Evolutionary conservation across 2,329 filamentous ascomycete species (phyloP), one percentile per base, ranked within the genome.

Genomic region (Akanthomyces lecanii): DNA sequence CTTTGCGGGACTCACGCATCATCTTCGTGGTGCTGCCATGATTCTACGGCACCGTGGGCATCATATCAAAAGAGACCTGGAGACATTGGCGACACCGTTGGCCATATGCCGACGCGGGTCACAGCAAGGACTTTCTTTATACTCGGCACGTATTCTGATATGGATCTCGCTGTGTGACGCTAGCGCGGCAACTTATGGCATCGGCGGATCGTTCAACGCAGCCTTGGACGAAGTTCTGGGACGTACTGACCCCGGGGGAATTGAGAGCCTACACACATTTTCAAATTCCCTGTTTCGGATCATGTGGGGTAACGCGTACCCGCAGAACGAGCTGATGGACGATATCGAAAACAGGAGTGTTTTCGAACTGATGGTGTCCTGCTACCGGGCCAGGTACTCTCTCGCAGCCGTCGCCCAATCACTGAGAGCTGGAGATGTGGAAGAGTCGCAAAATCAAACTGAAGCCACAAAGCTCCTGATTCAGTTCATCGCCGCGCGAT

Each of bases 271-370:
- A 10, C 72, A 75, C 44, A 69, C 68, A 5, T 75, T 71, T 62
- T 74, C 74, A 2, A 69, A 73, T 38, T 69, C 73, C 2, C 62
- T 75, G 1, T 75, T 74, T 63, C 69, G 73, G 16, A 67, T 66
- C 25, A 69, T 72, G 42, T 76, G 73, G 74, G 73, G 70, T 10
- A 68, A 71, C 1, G 55, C 68, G 2, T 76, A 76, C 52, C 73
- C 73, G 2, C 73, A 75, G 58, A 63, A 65, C 5, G 73, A 76
- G 67, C 59, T 76, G 21, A 61, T 75, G 0, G 74, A 76, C 45
- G 74, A 75, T 25, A 66, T 74, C 5, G 73, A 76, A 63, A 76
- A 76, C 47, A 68, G 72, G 23, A 72, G 69, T 40, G 67, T 74
- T 4, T 75, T 72, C 36, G 67, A 68, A 11, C 66, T 76, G 28